Conservation (phyloP, 345 rosid genomes). For the Mercurialis annua region DNA sequence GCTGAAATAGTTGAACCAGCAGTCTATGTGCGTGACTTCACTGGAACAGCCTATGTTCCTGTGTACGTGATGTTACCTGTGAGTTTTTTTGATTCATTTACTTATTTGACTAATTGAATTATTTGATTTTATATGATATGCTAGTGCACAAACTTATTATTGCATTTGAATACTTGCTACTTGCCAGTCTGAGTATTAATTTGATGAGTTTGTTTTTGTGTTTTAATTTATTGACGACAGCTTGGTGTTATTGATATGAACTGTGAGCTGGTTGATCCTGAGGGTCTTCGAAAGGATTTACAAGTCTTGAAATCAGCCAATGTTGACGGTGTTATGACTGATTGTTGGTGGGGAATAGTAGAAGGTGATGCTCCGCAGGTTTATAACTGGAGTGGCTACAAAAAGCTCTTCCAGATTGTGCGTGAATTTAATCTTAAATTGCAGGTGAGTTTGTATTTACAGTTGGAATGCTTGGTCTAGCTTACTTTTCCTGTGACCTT, state of each 20-base stretch:
- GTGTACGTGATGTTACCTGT: conserved; percentile 95
- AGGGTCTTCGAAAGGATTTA: conserved; percentile 64
- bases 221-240: conserved; percentile 42
- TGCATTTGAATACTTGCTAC: background rate
- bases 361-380: conserved; percentile 80
- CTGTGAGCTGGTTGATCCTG: conserved; percentile 84
- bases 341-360: conserved; percentile 99
- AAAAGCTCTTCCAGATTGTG: conserved; percentile 69
- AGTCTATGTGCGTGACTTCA: conserved; percentile 63
- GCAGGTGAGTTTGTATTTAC: conserved; percentile 50
- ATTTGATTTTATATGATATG: background rate
- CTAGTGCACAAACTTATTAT: background rate
- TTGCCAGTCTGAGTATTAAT: no score
- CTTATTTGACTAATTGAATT: no score
- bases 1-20: conserved; percentile 39
- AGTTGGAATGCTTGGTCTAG: background rate
- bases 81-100: conserved; percentile 22
- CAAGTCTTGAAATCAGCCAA: conserved; percentile 63
- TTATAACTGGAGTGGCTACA: conserved; percentile 90
- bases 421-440: conserved; percentile 71
- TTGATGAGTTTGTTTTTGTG: conserved; percentile 8
- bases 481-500: background rate
- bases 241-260: conserved; percentile 80
- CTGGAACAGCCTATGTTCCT: conserved; percentile 79
- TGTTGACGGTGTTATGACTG: conserved; percentile 82